Percentiles rank a stretch among this genome's conserved stretches.
Evolutionary conservation across 495 filamentous ascomycete genomes (phyloP).

Genomic region (Chaetomium tenue): DNA sequence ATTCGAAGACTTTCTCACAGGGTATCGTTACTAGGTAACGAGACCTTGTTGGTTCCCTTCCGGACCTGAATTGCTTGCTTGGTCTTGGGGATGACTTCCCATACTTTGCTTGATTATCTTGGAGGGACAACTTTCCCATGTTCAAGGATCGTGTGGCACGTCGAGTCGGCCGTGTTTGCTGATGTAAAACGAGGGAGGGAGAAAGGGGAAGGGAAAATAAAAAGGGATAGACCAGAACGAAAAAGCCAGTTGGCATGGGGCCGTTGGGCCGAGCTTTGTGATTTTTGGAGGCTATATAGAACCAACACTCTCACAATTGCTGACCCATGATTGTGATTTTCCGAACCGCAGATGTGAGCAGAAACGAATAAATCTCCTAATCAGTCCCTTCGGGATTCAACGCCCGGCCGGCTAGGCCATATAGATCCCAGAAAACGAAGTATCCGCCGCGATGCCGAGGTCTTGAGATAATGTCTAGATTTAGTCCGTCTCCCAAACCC

Average conservation of each 20-base stretch:
- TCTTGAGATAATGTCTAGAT: neutral
- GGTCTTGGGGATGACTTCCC: neutral
- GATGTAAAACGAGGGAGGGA: neutral
- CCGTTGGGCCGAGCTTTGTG: too few relatives aligned
- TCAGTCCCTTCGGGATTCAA: too few relatives aligned
- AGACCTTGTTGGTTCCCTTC: neutral
- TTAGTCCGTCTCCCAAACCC: slow-evolving; percentile 10
- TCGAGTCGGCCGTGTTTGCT: slow-evolving; percentile 6
- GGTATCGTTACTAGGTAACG: neutral
- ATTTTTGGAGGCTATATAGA: too few relatives aligned
- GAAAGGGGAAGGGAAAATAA: neutral
- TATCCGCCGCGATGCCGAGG: neutral
- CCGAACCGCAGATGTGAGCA: too few relatives aligned
- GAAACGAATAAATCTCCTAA: too few relatives aligned
- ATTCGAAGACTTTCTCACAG: slow-evolving; percentile 20
- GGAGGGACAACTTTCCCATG: neutral
- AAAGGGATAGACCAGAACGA: neutral
- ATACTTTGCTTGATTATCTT: slow-evolving; percentile 11
- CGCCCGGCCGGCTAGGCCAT: too few relatives aligned
- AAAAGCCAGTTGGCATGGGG: too few relatives aligned
- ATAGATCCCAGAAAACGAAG: neutral
- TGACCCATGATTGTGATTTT: too few relatives aligned
- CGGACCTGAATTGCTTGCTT: neutral
- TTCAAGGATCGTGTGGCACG: neutral
- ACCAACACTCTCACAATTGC: too few relatives aligned